Evolutionary conservation across 1,284 basidiomycete species (phyloP).

Genomic region (Boletus nobilissimus): DNA sequence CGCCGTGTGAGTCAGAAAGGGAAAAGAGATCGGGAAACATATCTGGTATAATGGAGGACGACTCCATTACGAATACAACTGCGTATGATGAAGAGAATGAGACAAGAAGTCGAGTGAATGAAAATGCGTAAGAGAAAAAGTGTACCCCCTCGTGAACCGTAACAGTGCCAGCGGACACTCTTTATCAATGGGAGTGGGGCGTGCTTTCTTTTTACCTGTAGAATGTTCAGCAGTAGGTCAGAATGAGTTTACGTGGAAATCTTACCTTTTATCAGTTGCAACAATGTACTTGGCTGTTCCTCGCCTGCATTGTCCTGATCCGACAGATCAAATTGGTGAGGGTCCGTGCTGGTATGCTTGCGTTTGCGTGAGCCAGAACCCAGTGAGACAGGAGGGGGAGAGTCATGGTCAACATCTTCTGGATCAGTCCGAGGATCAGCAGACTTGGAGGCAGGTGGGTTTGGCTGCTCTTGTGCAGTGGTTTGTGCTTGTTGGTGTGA

Average conservation of each 20-base stretch:
- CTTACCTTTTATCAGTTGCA: background rate
- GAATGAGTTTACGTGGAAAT: background rate
- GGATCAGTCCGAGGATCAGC: background rate
- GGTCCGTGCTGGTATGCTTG: background rate
- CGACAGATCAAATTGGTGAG: too few species aligned
- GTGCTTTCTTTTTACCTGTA: slow-evolving; percentile 2
- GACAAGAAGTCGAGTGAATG: too few species aligned
- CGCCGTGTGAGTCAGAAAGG: too few species aligned
- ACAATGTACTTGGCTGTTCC: background rate
- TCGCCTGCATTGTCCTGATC: too few species aligned
- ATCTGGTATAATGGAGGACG: too few species aligned
- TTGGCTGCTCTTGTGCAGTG: background rate
- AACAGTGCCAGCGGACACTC: background rate
- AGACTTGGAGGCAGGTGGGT: background rate
- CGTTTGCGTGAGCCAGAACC: background rate
- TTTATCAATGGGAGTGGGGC: background rate
- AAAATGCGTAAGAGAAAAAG: too few species aligned
- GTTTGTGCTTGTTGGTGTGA: slow-evolving; percentile 2
- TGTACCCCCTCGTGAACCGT: too few species aligned
- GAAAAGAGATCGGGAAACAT: too few species aligned
- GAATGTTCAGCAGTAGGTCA: background rate
- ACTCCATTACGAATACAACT: too few species aligned
- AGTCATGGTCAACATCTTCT: background rate
- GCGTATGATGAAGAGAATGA: too few species aligned
- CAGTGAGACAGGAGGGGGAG: background rate